A percentile compares a stretch with the other conserved stretches of the same genome.
Conservation (phyloP, 2,329 filamentous ascomycete genomes). For the Cladosporium austrohemisphaericum region DNA sequence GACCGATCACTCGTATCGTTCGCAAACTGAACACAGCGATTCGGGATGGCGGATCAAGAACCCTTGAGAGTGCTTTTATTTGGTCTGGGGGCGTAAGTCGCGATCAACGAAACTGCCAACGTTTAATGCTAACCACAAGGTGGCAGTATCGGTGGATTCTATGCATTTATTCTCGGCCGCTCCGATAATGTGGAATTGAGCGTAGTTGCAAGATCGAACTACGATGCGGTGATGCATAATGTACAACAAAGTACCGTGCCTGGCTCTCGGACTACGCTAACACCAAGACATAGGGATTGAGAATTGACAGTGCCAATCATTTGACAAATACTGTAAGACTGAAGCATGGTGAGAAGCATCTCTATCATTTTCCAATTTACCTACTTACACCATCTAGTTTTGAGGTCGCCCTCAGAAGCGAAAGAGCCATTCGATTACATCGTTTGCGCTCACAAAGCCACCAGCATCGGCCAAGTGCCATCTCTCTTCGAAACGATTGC, state of each 20-base stretch:
- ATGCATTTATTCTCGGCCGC: conserved; percentile 51
- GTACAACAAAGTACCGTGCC: too few species aligned
- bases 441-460: conserved; percentile 45
- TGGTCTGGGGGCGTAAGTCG: conserved; percentile 49
- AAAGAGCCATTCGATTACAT: conserved; percentile 44
- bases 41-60: background rate
- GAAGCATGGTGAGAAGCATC: conserved; percentile 18
- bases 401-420: conserved; percentile 35
- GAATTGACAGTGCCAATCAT: conserved; percentile 41
- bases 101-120: conserved; percentile 27
- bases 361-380: conserved; percentile 5
- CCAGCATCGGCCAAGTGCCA: conserved; percentile 35
- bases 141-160: conserved; percentile 54
- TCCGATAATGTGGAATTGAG: conserved; percentile 40
- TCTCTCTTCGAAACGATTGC: conserved; percentile 39
- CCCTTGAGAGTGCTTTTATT: conserved; percentile 43
- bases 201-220: conserved; percentile 46
- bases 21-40: too few species aligned
- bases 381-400: conserved; percentile 35
- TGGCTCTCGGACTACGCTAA: too few species aligned
- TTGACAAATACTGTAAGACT: conserved; percentile 35
- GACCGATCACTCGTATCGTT: too few species aligned
- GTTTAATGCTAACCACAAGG: background rate
- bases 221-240: conserved; percentile 42
- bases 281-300: conserved; percentile 34